These are phyloP conservation scores for Gymnopilus junonius DNA, from an alignment of 768 basidiomycete genomes.

Conservation along the genomic window DNA sequence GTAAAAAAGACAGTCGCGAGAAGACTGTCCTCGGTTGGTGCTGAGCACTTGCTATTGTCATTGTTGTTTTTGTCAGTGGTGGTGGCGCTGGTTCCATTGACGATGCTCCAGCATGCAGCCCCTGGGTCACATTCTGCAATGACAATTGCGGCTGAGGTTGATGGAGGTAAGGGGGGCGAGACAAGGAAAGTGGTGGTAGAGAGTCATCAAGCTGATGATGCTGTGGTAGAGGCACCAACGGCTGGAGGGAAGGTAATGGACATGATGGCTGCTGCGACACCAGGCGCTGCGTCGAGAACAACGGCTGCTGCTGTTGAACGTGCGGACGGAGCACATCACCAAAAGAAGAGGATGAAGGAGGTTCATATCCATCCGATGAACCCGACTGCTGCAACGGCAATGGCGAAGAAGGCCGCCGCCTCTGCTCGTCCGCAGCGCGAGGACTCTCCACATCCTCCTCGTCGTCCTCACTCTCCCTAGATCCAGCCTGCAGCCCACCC, in stretches of 20 bases:
- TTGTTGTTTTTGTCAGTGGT: background rate
- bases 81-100: background rate
- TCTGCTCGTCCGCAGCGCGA: background rate
- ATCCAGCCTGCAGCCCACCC: conserved; percentile 6
- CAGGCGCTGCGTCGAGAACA: background rate
- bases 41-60: background rate
- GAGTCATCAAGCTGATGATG: background rate
- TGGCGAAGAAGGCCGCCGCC: background rate
- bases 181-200: background rate
- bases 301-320: background rate
- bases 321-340: background rate
- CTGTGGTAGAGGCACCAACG: background rate
- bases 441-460: background rate
- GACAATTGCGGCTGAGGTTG: conserved; percentile 11
- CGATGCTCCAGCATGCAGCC: background rate
- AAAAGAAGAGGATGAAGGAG: background rate
- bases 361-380: background rate
- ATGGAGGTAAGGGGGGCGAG: background rate
- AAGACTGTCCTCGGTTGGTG: background rate
- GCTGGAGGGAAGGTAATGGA: background rate
- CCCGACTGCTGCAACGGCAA: background rate
- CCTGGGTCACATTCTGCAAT: background rate
- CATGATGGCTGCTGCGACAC: background rate
- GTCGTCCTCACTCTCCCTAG: background rate
- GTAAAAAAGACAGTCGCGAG: background rate